Conservation (phyloP, 2,329 filamentous ascomycete species). For the Epichloe uncinata region DNA sequence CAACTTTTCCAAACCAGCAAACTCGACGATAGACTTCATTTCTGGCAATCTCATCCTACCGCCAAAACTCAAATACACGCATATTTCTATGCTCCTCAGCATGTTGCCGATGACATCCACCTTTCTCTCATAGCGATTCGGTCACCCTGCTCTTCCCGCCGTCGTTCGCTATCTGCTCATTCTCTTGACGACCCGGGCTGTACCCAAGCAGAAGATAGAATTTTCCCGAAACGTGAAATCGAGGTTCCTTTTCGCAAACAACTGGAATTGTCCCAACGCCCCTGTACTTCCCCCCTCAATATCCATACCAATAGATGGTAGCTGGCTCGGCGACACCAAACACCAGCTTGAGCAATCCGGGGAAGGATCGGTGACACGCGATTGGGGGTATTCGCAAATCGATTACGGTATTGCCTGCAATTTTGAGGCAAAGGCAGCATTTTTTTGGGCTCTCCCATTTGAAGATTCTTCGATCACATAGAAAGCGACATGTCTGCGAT, state of each 20-base stretch:
- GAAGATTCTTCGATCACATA: neutral
- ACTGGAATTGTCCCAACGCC: neutral
- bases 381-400: constrained; percentile 5
- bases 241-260: neutral
- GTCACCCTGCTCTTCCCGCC: neutral
- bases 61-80: neutral
- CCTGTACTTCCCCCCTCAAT: neutral
- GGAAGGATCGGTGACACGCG: constrained; percentile 9
- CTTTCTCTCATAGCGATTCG: neutral
- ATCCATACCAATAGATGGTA: constrained; percentile 9
- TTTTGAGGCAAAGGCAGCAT: neutral
- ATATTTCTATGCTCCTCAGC: neutral
- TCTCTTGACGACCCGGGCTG: neutral
- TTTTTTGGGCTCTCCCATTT: neutral
- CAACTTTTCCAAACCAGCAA: neutral
- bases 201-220: neutral
- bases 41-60: constrained; percentile 2
- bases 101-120: neutral
- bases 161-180: neutral
- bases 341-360: constrained; percentile 9
- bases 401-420: neutral
- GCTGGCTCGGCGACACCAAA: constrained; percentile 7
- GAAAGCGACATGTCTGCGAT: constrained; percentile 18
- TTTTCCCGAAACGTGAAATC: neutral
- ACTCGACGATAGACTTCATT: constrained; percentile 1